phyloP scores from a whole-genome alignment of 2,329 filamentous ascomycete genomes.

The Claviceps arundinis region DNA sequence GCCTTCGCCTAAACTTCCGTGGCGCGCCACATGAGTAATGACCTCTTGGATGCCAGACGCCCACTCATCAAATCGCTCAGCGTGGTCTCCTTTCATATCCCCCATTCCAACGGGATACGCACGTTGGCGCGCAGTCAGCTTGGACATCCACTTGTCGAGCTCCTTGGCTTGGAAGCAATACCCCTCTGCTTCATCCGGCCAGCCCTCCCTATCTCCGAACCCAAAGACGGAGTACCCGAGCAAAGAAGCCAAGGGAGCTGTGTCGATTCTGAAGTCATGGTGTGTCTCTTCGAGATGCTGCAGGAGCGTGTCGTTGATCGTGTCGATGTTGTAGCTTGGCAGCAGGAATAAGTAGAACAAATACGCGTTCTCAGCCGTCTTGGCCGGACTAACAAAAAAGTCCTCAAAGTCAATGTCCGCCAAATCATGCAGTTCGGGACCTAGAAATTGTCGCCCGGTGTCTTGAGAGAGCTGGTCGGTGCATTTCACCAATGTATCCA shows the following conservation, averaged over 20 bases:
- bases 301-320: conserved; percentile 75
- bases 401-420: conserved; percentile 86
- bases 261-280: conserved; percentile 93
- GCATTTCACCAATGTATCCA: conserved; percentile 37
- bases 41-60: conserved; percentile 58
- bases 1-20: conserved; percentile 46
- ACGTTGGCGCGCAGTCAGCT: conserved; percentile 71
- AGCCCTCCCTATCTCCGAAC: conserved; percentile 80
- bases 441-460: conserved; percentile 27
- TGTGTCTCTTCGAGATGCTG: conserved; percentile 85
- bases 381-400: conserved; percentile 71
- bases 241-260: conserved; percentile 61
- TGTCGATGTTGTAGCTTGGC: conserved; percentile 92
- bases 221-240: conserved; percentile 90
- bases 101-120: conserved; percentile 83
- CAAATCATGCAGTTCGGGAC: conserved; percentile 60
- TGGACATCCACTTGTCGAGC: conserved; percentile 94
- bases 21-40: conserved; percentile 48
- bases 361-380: conserved; percentile 38
- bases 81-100: conserved; percentile 65
- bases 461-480: conserved; percentile 35
- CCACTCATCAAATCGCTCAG: conserved; percentile 63
- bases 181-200: conserved; percentile 80
- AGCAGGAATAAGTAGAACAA: conserved; percentile 76
- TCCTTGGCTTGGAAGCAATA: conserved; percentile 90